Conservation (phyloP, 75 land plant species). For the Sequoiadendron giganteum region DNA sequence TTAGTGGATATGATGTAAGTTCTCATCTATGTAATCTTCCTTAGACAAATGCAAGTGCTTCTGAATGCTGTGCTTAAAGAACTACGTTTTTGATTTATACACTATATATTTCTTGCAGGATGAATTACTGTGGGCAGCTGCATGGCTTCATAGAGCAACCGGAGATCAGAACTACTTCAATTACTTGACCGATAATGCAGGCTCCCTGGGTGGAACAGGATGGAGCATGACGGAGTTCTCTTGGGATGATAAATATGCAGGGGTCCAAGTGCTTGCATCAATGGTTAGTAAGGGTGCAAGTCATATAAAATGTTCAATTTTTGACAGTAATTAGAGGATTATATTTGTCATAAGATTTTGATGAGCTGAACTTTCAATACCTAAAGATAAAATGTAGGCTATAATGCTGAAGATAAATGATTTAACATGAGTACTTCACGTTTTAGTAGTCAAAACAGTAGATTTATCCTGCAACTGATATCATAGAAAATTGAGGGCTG, state of each 20-base stretch:
- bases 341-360: not conserved
- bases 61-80: not conserved
- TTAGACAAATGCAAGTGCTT: not conserved
- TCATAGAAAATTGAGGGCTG: not conserved
- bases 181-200: conserved; percentile 43
- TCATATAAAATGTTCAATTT: not conserved
- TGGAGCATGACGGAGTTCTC: conserved; percentile 57
- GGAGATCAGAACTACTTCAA: conserved; percentile 38
- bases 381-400: not conserved
- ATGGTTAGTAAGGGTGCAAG: conserved; percentile 33
- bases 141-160: conserved; percentile 57
- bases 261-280: conserved; percentile 53
- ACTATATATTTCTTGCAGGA: conserved; percentile 27
- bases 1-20: conserved; percentile 31
- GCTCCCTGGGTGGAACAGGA: conserved; percentile 43
- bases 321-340: not conserved
- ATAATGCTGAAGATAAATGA: not conserved
- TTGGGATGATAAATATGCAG: conserved; percentile 68
- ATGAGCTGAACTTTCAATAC: not conserved
- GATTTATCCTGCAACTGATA: not conserved
- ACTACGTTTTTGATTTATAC: not conserved
- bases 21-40: not conserved
- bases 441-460: not conserved
- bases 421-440: not conserved
- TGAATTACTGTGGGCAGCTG: conserved; percentile 63